These are phyloP conservation scores for Wilhelminamyces savonicus DNA, from an alignment of 805 yeast species.

Conservation along the genomic window DNA sequence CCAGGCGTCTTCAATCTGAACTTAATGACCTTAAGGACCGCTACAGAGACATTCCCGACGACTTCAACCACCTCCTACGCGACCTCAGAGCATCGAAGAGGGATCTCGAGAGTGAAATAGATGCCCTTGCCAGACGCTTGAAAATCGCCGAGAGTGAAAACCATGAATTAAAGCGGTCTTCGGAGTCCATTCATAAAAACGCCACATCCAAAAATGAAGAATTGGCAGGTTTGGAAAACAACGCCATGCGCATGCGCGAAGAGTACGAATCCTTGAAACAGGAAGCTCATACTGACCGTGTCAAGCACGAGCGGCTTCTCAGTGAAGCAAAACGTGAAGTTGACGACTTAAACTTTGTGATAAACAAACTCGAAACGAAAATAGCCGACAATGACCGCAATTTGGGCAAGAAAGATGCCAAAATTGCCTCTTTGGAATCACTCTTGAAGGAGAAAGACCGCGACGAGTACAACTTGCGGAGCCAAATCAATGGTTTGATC, in stretches of 20 bases:
- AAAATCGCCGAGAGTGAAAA: too few species aligned
- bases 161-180: too few species aligned
- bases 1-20: conserved; percentile 1
- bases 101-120: conserved; percentile 6
- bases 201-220: too few species aligned
- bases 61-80: not conserved
- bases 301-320: too few species aligned
- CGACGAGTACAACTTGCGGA: conserved; percentile 14
- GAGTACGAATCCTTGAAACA: too few species aligned
- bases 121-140: conserved; percentile 9
- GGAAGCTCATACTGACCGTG: too few species aligned
- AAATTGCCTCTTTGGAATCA: conserved; percentile 9
- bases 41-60: not conserved
- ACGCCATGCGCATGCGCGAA: too few species aligned
- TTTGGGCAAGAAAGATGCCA: conserved; percentile 6
- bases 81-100: conserved; percentile 8
- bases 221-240: too few species aligned
- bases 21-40: not conserved
- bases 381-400: conserved; percentile 4
- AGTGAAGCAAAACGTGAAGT: too few species aligned
- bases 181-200: too few species aligned
- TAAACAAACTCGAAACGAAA: conserved; percentile 3
- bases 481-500: conserved; percentile 15
- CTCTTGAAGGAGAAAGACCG: conserved; percentile 19
- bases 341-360: too few species aligned